phyloP scores from a whole-genome alignment of 129 eudicot species.

The Glebionis coronaria region DNA sequence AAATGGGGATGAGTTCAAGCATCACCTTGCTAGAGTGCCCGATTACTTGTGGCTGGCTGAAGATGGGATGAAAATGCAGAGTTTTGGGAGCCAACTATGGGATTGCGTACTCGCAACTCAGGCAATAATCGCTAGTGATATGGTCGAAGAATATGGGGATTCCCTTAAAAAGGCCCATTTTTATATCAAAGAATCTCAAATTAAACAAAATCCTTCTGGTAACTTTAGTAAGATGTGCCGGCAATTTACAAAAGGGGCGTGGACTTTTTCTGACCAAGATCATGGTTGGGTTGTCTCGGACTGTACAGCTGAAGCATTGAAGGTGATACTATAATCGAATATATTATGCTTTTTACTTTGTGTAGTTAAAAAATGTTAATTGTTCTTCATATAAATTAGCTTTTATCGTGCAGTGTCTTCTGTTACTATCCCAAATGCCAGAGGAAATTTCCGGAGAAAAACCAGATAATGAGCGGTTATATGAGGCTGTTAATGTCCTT shows the following conservation, averaged over 20 bases:
- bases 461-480: constrained; percentile 29
- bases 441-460: constrained; percentile 38
- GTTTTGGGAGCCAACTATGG: constrained; percentile 79
- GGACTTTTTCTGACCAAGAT: constrained; percentile 57
- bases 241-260: constrained; percentile 41
- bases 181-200: constrained; percentile 22
- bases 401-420: constrained; percentile 38
- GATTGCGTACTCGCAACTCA: constrained; percentile 71
- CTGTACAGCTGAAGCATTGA: constrained; percentile 47
- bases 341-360: neutral
- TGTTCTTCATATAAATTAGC: constrained; percentile 9
- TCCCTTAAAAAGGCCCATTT: constrained; percentile 22
- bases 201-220: constrained; percentile 43
- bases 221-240: constrained; percentile 39
- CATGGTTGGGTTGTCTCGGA: constrained; percentile 51
- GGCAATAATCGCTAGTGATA: constrained; percentile 60
- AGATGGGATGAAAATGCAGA: constrained; percentile 88
- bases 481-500: constrained; percentile 46
- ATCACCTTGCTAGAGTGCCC: constrained; percentile 69
- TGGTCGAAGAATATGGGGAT: constrained; percentile 69
- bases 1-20: constrained; percentile 58
- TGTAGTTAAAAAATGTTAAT: neutral
- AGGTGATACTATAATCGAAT: constrained; percentile 24
- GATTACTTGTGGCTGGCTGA: constrained; percentile 82
- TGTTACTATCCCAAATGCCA: constrained; percentile 45